Conservation (phyloP, 129 eudicot species). For the Lactuca saligna region DNA sequence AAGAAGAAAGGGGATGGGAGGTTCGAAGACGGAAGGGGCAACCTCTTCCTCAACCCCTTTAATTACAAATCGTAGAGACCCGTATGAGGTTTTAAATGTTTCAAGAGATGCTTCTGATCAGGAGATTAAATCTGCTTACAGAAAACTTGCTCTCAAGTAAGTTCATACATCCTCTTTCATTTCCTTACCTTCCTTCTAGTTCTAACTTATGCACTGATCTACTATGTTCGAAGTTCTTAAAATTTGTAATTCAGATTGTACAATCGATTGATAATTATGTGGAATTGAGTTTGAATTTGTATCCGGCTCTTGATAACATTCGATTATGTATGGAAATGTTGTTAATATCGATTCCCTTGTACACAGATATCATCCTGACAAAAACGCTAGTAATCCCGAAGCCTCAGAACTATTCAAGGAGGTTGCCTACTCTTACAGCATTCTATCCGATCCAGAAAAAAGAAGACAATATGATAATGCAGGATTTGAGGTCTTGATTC, state of each 20-base stretch:
- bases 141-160: slow-evolving; percentile 98
- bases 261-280: background rate
- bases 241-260: background rate
- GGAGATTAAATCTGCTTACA: slow-evolving; percentile 88
- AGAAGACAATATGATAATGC: slow-evolving; percentile 87
- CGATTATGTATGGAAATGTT: background rate
- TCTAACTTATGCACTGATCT: background rate
- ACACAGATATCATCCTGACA: slow-evolving; percentile 93
- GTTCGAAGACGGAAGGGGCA: slow-evolving; percentile 60
- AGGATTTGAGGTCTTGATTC: slow-evolving; percentile 73
- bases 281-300: slow-evolving; percentile 10
- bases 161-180: slow-evolving; percentile 12
- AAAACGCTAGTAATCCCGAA: slow-evolving; percentile 89
- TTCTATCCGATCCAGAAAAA: slow-evolving; percentile 90
- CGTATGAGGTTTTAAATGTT: slow-evolving; percentile 86
- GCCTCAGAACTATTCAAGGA: slow-evolving; percentile 91
- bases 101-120: slow-evolving; percentile 80
- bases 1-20: slow-evolving; percentile 31
- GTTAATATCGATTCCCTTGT: slow-evolving; percentile 13
- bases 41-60: slow-evolving; percentile 49
- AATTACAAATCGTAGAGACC: slow-evolving; percentile 65
- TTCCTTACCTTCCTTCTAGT: background rate
- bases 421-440: slow-evolving; percentile 94
- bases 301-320: background rate
- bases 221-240: background rate